A percentile compares a stretch with the other conserved stretches of the same genome.
phyloP scores from a whole-genome alignment of 768 basidiomycete species.

The Trametes elegans region DNA sequence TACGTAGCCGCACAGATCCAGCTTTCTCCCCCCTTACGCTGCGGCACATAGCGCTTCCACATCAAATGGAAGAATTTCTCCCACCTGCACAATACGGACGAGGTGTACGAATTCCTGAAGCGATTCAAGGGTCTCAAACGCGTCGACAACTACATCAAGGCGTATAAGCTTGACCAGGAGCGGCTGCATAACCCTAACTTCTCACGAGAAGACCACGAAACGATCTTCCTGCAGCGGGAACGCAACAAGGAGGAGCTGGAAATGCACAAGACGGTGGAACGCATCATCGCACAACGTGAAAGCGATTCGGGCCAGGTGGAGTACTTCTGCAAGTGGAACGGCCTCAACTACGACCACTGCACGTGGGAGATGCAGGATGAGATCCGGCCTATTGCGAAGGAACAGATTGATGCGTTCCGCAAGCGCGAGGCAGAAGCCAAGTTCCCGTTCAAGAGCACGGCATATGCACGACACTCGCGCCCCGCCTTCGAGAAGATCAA shows the following conservation, averaged over 20 bases:
- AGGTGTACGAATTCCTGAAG: constrained; percentile 94
- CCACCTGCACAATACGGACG: constrained; percentile 99
- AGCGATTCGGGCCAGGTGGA: constrained; percentile 56
- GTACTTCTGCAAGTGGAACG: constrained; percentile 97
- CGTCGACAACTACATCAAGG: constrained; percentile 98
- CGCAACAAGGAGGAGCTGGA: constrained; percentile 90
- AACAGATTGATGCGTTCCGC: constrained; percentile 78
- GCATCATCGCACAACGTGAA: constrained; percentile 80
- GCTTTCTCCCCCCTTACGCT: not conserved
- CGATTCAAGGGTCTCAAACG: constrained; percentile 94
- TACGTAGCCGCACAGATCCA: constrained; percentile 31
- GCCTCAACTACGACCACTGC: constrained; percentile 89
- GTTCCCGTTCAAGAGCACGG: constrained; percentile 82
- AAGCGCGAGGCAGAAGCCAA: constrained; percentile 71
- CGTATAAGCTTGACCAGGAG: constrained; percentile 71
- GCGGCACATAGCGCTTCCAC: constrained; percentile 75
- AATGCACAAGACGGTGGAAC: constrained; percentile 86
- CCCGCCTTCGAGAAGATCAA: constrained; percentile 81
- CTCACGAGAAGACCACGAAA: constrained; percentile 86
- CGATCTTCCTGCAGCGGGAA: constrained; percentile 85
- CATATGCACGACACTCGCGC: constrained; percentile 63
- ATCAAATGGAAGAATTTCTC: constrained; percentile 99
- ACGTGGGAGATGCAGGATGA: constrained; percentile 92
- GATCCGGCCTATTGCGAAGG: constrained; percentile 72
- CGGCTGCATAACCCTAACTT: constrained; percentile 63